phyloP scores from a whole-genome alignment of 2,329 filamentous ascomycete species.

The Calonectria crousiana region DNA sequence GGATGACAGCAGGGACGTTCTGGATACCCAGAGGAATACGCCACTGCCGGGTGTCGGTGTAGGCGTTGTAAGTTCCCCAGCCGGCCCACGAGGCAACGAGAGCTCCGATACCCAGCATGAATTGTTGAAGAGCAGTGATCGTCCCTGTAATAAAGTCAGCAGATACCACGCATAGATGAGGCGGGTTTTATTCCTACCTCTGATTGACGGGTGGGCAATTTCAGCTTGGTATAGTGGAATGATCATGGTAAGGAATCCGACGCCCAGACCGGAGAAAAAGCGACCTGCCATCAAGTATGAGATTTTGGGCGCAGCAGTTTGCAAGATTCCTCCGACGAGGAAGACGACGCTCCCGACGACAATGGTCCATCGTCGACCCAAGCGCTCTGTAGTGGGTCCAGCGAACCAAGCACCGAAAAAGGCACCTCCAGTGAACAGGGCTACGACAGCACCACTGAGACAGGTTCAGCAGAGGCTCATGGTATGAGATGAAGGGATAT shows the following conservation, averaged over 20 bases:
- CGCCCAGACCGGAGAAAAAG: slow-evolving; percentile 73
- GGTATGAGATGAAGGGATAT: neutral
- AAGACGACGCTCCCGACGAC: slow-evolving; percentile 76
- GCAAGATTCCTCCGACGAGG: slow-evolving; percentile 76
- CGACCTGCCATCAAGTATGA: slow-evolving; percentile 78
- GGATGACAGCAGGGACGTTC: slow-evolving; percentile 73
- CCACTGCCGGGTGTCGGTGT: slow-evolving; percentile 46
- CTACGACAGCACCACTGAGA: slow-evolving; percentile 21
- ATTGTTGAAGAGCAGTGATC: slow-evolving; percentile 81
- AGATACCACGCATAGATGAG: neutral
- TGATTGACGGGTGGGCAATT: slow-evolving; percentile 80
- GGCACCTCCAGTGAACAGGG: slow-evolving; percentile 27
- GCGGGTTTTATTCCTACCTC: slow-evolving; percentile 62
- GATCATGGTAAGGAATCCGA: slow-evolving; percentile 54
- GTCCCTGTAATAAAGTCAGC: slow-evolving; percentile 9
- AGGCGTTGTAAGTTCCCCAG: slow-evolving; percentile 58
- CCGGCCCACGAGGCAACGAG: slow-evolving; percentile 80
- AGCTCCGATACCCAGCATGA: slow-evolving; percentile 82
- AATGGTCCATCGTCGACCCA: slow-evolving; percentile 79
- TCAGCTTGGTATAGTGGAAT: slow-evolving; percentile 80
- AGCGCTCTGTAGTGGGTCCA: slow-evolving; percentile 56
- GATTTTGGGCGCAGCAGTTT: slow-evolving; percentile 73
- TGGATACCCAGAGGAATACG: slow-evolving; percentile 70
- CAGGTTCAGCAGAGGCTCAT: neutral
- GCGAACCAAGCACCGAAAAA: slow-evolving; percentile 27